phyloP scores from a whole-genome alignment of 768 basidiomycete genomes.

The Obba rivulosa region DNA sequence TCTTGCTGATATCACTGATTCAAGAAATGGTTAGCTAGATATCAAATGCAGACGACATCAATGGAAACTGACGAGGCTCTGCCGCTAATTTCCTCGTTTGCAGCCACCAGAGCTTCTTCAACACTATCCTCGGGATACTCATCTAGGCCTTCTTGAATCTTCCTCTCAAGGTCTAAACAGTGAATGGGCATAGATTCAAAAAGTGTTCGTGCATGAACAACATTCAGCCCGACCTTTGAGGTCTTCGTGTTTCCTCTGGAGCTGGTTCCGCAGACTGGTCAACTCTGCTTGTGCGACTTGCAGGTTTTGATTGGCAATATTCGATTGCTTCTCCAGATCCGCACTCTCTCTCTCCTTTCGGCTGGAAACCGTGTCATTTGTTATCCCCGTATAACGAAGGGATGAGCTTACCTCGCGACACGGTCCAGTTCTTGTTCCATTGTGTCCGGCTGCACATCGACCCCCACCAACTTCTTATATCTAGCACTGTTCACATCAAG shows the following conservation, averaged over 20 bases:
- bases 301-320: constrained; percentile 46
- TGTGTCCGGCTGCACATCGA: constrained; percentile 50
- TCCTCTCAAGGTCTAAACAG: constrained; percentile 43
- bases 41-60: not conserved
- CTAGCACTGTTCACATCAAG: constrained; percentile 55
- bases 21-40: not conserved
- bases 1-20: constrained; percentile 20
- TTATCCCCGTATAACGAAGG: not conserved
- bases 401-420: constrained; percentile 42
- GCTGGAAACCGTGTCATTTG: constrained; percentile 31
- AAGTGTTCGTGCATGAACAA: too few species aligned
- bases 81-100: constrained; percentile 36
- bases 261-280: constrained; percentile 51
- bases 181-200: too few species aligned
- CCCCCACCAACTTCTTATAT: constrained; percentile 61
- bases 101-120: constrained; percentile 44
- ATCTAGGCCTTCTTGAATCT: constrained; percentile 32
- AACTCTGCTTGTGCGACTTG: constrained; percentile 62
- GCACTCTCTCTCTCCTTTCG: constrained; percentile 61
- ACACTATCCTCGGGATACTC: constrained; percentile 31
- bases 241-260: constrained; percentile 58
- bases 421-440: constrained; percentile 74
- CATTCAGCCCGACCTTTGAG: constrained; percentile 49
- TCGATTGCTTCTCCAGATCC: constrained; percentile 38
- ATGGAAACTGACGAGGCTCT: constrained; percentile 36